Evolutionary conservation across 495 filamentous ascomycete species (phyloP), one percentile per base, ranked within the genome.

Genomic region (Trichoderma virens): DNA sequence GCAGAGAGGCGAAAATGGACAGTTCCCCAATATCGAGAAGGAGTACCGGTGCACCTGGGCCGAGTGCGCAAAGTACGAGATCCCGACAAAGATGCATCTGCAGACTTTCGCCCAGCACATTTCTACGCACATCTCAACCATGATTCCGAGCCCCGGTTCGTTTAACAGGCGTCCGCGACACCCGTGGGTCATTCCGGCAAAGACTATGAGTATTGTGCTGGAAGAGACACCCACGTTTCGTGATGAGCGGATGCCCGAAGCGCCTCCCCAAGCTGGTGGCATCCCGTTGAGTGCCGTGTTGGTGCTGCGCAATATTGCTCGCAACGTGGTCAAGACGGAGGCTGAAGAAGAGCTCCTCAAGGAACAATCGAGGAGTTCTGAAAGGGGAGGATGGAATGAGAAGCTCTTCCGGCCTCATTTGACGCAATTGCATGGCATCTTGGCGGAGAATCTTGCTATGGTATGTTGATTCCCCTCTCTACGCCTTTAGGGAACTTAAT

Each of bases 291-390:
- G 90, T 43, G 89, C 90, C 30, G 87, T 89, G 11, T 76, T 97
- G 27, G 90, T 99, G 2, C 77, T 99, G 66, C 85, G 94, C 35
- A 99, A 98, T 70, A 83, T 99, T 28, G 91, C 91, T 3, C 82
- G 88, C 25, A 88, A 92, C 61, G 79, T 92, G 0, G 82, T 86
- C 64, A 82, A 85, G 71, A 82, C 79, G 4, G 78, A 80, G 30
- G 78, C 80, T 23, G 80, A 83, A 66, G 81, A 82, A 64, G 75
- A 76, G 65, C 75, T 82, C 47, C 75, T 81, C 43, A 84, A 83
- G 69, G 68, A 75, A 59, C 67, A 79, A 60, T 72, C 77, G 72
- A 62, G 76, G 71, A 62, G 65, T 11, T 63, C 67, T 47, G 67
- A 75, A 65, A 67, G 62, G 11, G 75, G 72, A 11, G 75, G 77